A percentile compares a stretch with the other conserved stretches of the same genome.
Conservation (phyloP, 83 land plant species). For the Isoetes engelmannii region DNA sequence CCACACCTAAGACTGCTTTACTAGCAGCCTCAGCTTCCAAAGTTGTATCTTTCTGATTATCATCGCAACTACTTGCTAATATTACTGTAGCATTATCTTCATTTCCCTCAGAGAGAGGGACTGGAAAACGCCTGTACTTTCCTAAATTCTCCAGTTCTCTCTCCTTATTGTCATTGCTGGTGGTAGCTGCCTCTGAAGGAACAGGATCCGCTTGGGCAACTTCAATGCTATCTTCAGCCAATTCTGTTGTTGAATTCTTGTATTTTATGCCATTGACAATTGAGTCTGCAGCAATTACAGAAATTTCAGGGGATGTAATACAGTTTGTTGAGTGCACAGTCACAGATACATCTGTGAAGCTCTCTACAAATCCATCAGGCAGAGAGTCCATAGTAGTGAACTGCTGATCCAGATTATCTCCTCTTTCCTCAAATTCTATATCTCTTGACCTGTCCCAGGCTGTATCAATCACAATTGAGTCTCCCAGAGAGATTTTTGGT, state of each 20-base stretch:
- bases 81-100: conserved; percentile 15
- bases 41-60: conserved; percentile 15
- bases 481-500: too few species aligned
- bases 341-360: too few species aligned
- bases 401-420: too few species aligned
- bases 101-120: conserved; percentile 17
- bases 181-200: neutral
- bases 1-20: conserved; percentile 5
- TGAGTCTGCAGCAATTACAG: too few species aligned
- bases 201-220: conserved; percentile 5
- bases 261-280: neutral
- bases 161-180: neutral
- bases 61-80: conserved; percentile 15
- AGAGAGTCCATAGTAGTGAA: too few species aligned
- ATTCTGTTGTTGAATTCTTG: conserved; percentile 2
- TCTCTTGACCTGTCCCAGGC: too few species aligned
- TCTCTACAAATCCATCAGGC: too few species aligned
- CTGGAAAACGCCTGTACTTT: conserved; percentile 20
- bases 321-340: too few species aligned
- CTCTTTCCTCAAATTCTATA: too few species aligned
- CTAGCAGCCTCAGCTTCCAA: conserved; percentile 13
- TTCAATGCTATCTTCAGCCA: neutral
- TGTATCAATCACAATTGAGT: too few species aligned
- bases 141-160: neutral
- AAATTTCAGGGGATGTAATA: too few species aligned